Base-by-base conservation (phyloP, 169 alveolate genomes). In the Babesia caballi region DNA sequence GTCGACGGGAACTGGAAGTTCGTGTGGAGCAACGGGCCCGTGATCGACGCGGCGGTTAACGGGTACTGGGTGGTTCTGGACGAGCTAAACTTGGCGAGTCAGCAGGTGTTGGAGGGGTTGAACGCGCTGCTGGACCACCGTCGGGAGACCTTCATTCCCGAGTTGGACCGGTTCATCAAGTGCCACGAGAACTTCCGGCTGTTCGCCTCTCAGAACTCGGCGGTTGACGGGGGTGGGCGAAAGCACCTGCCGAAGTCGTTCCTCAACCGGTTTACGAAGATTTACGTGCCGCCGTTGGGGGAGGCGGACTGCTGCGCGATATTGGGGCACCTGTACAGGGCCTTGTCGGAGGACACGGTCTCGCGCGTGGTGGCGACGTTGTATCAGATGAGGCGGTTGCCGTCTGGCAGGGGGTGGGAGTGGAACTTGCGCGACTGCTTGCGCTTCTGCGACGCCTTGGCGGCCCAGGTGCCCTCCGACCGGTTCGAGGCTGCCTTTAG, bases 41-140 rank as follows among this genome's bases (percentile, higher is more conserved):
- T 98, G 72, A 88, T 97, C 47, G 93, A 94, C 17, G 99, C 99
- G 11, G 85, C 98, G 83, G 91, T 95, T 58, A 93, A 93, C 52
- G 99, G 99, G 1, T 93, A 96, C 63, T 98, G 99, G 99, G 93
- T 97, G 28, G 83, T 98, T 50, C 90, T 98, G 27, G 99, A 98
- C 70, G 99, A 98, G 90, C 92, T 98, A 71, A 98, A 98, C 68
- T 85, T 98, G 67, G 99, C 99, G 12, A 93, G 97, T 23, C 98
- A 98, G 92, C 97, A 96, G 78, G 97, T 98, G 12, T 83, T 98
- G 53, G 99, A 98, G 88, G 87, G 99, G 99, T 87, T 98, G 49
- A 98, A 98, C 84, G 96, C 99, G 8, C 87, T 98, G 40, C 88
- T 98, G 77, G 99, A 98, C 87, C 99, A 97, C 70, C 93, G 99